Base-by-base conservation (phyloP, 129 eudicot genomes). In the Apium graveolens region DNA sequence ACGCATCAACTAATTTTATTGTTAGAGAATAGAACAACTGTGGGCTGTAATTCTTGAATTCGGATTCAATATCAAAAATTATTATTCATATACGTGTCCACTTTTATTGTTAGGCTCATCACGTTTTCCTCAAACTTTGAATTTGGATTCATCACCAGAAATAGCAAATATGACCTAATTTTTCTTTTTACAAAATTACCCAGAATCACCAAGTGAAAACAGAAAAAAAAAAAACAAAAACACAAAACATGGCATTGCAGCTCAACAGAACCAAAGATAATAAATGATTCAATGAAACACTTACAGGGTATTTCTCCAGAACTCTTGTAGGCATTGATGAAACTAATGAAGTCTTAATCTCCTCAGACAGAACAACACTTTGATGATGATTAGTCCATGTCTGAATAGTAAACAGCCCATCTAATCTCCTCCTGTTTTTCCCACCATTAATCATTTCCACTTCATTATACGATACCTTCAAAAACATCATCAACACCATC, bases 301-400 rank as follows among this genome's bases (percentile, higher is more conserved):
- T 89, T 80, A 92, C 97, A 53, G 90, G 89, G 84, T 81, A 83
- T 39, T 90, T 88, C 32, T 88, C 86, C 76, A 86, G 82, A n/a
- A 78, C 83, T 45, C 92, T 76, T 42, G 86, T 85, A 41, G 85
- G 91, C 86, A 89, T 62, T 9, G 86, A 82, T 9, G 86, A 43
- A 0, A 45, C 46, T 1, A n/a, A 72, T 1, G 84, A 71, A 24
- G 73, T 80, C 77, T 78, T 77, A 32, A 74, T 16, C 39, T 70
- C 84, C 69, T 84, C 89, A 35, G 88, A 74, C 72, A 90, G 44
- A 27, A 83, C 77, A 74, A 27, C 87, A 53, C 81, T 84, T 11
- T 89, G 86, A 74, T 44, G 57, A 75, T 88, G 75, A 69, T 85
- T 90, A 70, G 78, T 51, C 81, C 85, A 78, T 57, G 70, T 82